Conservation (phyloP, 768 basidiomycete genomes). For the Gloeopeniophorella convolvens region DNA sequence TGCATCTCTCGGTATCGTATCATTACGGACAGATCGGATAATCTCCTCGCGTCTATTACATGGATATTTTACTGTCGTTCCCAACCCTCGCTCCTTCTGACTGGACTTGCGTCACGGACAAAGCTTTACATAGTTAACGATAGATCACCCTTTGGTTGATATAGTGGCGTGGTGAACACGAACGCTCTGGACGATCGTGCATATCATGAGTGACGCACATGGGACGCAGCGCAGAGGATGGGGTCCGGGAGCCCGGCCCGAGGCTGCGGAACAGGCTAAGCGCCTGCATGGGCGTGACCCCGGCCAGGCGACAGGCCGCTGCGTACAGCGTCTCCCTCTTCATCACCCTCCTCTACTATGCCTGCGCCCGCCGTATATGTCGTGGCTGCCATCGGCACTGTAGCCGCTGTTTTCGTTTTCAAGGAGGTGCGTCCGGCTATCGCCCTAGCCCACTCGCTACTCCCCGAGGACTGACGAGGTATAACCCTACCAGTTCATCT, state of each 20-base stretch:
- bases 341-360: conserved; percentile 6
- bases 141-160: not conserved
- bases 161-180: too few species aligned
- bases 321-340: not conserved
- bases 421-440: conserved; percentile 14
- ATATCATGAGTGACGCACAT: too few species aligned
- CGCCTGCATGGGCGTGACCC: too few species aligned
- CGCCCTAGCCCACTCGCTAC: not conserved
- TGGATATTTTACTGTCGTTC: not conserved
- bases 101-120: conserved; percentile 7
- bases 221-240: too few species aligned
- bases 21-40: conserved; percentile 14
- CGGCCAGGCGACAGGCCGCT: not conserved
- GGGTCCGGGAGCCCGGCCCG: not conserved
- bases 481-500: conserved; percentile 10
- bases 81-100: not conserved
- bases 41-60: conserved; percentile 3
- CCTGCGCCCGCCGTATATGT: conserved; percentile 19
- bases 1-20: conserved; percentile 13
- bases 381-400: conserved; percentile 16
- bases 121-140: not conserved
- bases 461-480: not conserved
- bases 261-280: too few species aligned
- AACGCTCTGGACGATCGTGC: too few species aligned
- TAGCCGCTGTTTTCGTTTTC: conserved; percentile 14